Conservation (phyloP, 139 green algal species). For the Deuterostichococcus epilithicus region DNA sequence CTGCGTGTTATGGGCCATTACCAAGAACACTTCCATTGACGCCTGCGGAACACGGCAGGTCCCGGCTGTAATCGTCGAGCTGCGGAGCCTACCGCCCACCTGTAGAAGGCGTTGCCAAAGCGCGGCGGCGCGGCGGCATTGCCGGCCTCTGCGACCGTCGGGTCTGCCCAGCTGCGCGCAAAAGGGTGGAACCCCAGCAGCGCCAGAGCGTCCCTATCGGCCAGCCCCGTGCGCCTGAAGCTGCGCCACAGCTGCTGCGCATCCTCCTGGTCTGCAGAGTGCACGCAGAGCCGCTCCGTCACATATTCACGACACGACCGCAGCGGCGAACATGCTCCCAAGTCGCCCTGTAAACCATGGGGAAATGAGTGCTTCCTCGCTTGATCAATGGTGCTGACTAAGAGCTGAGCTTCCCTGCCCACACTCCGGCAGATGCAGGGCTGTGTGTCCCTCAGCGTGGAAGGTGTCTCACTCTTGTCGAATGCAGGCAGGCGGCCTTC, state of each 20-base stretch:
- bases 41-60: neutral
- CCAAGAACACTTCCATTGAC: neutral
- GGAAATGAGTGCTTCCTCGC: too few relatives aligned
- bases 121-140: neutral
- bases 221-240: slow-evolving; percentile 16
- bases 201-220: slow-evolving; percentile 5
- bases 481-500: slow-evolving; percentile 13
- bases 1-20: slow-evolving; percentile 3
- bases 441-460: neutral
- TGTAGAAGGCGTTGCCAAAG: slow-evolving; percentile 18
- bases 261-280: neutral
- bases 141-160: neutral
- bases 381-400: too few relatives aligned
- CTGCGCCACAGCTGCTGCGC: neutral
- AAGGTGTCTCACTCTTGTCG: neutral
- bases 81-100: neutral
- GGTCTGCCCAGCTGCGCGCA: slow-evolving; percentile 11
- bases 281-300: neutral
- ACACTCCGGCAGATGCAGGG: neutral
- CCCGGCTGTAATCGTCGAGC: neutral
- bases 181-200: slow-evolving; percentile 16
- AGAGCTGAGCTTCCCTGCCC: neutral
- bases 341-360: neutral
- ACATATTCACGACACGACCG: too few relatives aligned
- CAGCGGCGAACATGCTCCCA: too few relatives aligned